A percentile compares a stretch with the other conserved stretches of the same genome.
Evolutionary conservation across 140 eudicot genomes (phyloP).

Genomic region (Oenanthe javanica): DNA sequence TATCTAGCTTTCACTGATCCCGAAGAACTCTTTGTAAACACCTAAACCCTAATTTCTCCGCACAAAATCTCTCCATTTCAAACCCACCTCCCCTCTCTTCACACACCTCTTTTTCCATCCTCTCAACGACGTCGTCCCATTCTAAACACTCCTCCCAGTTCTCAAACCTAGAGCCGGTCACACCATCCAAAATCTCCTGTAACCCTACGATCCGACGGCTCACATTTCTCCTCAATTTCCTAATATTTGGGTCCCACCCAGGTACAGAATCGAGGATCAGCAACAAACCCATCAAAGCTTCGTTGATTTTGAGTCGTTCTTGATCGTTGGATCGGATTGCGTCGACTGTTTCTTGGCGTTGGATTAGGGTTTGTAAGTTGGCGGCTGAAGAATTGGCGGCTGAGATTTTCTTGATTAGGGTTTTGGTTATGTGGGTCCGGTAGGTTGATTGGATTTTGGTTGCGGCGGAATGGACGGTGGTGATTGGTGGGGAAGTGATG

Average conservation of each 20-base stretch:
- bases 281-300: slow-evolving; percentile 58
- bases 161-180: slow-evolving; percentile 29
- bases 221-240: slow-evolving; percentile 64
- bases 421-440: slow-evolving; percentile 45
- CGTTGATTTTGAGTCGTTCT: slow-evolving; percentile 64
- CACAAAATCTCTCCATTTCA: slow-evolving; percentile 85
- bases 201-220: slow-evolving; percentile 82
- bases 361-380: slow-evolving; percentile 51
- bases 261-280: slow-evolving; percentile 67
- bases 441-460: slow-evolving; percentile 71
- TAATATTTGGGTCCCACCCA: slow-evolving; percentile 63
- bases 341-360: slow-evolving; percentile 81
- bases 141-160: slow-evolving; percentile 52
- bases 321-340: slow-evolving; percentile 44
- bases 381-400: slow-evolving; percentile 48
- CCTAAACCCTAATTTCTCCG: slow-evolving; percentile 74
- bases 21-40: slow-evolving; percentile 79
- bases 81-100: slow-evolving; percentile 60
- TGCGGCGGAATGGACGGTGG: slow-evolving; percentile 34
- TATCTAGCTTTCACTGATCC: slow-evolving; percentile 12
- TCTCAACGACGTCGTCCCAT: slow-evolving; percentile 58
- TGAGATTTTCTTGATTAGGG: slow-evolving; percentile 43
- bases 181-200: slow-evolving; percentile 62
- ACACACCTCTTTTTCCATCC: slow-evolving; percentile 64
- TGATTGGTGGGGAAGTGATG: slow-evolving; percentile 14